Percentiles rank a stretch among this genome's conserved stretches.
Evolutionary conservation across 2,329 filamentous ascomycete genomes (phyloP).

Genomic region (Erysiphe pulchra): DNA sequence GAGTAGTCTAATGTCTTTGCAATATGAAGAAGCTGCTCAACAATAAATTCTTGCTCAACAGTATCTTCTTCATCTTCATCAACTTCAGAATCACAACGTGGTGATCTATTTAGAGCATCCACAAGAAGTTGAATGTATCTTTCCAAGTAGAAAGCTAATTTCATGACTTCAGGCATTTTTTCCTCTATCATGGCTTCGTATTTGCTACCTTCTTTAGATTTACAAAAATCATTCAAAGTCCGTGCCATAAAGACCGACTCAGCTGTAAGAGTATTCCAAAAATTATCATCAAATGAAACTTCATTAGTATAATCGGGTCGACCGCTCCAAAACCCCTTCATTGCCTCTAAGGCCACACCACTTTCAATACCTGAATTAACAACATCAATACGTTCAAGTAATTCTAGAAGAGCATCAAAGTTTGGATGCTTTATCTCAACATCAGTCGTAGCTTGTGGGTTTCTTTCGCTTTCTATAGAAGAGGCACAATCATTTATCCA

Average conservation of each 20-base stretch:
- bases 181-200: conserved; percentile 60
- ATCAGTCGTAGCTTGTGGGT: conserved; percentile 18
- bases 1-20: conserved; percentile 82
- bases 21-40: conserved; percentile 85
- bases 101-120: conserved; percentile 32
- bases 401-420: conserved; percentile 63
- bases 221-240: conserved; percentile 86
- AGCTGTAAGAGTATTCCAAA: conserved; percentile 59
- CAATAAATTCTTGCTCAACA: conserved; percentile 79
- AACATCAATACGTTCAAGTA: conserved; percentile 83
- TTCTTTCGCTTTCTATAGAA: conserved; percentile 25
- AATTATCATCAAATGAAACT: conserved; percentile 44
- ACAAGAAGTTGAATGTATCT: conserved; percentile 48
- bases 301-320: conserved; percentile 58
- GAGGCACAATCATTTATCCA: conserved; percentile 93
- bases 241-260: conserved; percentile 77
- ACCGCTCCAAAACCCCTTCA: conserved; percentile 90
- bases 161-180: conserved; percentile 85
- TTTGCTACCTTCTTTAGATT: conserved; percentile 39
- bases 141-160: conserved; percentile 66
- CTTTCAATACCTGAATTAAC: conserved; percentile 73
- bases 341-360: conserved; percentile 76
- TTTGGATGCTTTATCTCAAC: conserved; percentile 34
- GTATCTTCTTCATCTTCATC: conserved; percentile 56
- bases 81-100: conserved; percentile 25